Evolutionary conservation across 2,329 filamentous ascomycete genomes (phyloP).

Genomic region (Ophiostoma ulmi): DNA sequence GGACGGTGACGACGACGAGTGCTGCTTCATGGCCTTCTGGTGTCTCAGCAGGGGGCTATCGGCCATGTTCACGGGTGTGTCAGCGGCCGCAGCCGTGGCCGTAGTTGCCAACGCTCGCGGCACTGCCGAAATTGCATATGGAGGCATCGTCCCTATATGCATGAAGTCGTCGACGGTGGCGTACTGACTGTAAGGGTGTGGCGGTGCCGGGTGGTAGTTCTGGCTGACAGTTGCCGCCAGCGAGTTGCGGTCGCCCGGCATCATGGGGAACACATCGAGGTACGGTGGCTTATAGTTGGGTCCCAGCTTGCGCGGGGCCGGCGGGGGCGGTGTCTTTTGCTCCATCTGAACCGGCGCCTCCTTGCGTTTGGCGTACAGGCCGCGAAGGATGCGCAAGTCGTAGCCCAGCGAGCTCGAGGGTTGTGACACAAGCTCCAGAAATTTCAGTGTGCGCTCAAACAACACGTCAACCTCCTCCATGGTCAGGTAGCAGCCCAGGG

Average conservation of each 20-base stretch:
- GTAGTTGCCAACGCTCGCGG: background rate
- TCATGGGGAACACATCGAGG: conserved; percentile 1
- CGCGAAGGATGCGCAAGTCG: conserved; percentile 69
- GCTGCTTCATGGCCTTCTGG: background rate
- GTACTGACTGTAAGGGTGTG: conserved; percentile 10
- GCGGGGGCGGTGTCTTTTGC: background rate
- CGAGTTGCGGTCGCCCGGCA: background rate
- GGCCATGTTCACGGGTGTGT: background rate
- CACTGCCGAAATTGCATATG: background rate
- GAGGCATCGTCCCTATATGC: background rate
- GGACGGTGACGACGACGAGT: conserved; percentile 9
- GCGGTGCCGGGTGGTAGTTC: background rate
- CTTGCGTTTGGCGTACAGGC: conserved; percentile 33
- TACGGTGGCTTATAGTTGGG: background rate
- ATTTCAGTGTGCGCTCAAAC: conserved; percentile 67
- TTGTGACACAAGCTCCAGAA: conserved; percentile 64
- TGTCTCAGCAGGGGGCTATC: background rate
- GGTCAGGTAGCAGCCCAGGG: conserved; percentile 55
- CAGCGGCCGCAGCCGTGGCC: background rate
- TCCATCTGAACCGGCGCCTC: conserved; percentile 3
- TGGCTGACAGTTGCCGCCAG: background rate
- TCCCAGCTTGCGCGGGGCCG: background rate
- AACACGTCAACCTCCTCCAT: conserved; percentile 53
- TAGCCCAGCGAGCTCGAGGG: conserved; percentile 69
- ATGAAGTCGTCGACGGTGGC: background rate